These are phyloP conservation scores for Persicaria tinctoria DNA, from an alignment of 148 eudicot species.

Conservation along the genomic window DNA sequence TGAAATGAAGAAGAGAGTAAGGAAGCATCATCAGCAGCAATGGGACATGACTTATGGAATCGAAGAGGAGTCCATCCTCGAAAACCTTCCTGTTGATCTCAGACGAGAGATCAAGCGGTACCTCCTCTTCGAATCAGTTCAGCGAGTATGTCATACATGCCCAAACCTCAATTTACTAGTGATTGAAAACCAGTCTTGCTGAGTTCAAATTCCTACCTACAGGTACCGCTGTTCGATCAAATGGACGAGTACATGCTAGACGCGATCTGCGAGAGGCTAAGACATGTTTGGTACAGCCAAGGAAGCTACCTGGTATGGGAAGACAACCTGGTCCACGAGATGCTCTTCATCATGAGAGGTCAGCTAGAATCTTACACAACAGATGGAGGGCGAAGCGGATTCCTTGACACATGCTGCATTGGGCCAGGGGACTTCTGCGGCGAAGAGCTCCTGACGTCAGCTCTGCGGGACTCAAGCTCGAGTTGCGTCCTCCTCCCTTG, in stretches of 20 bases:
- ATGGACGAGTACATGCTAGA: conserved; percentile 58
- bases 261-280: conserved; percentile 57
- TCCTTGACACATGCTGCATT: conserved; percentile 39
- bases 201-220: no score
- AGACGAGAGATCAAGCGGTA: conserved; percentile 65
- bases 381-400: conserved; percentile 58
- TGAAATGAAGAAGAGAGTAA: conserved; percentile 40
- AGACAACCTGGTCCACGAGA: conserved; percentile 57
- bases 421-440: conserved; percentile 61
- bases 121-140: conserved; percentile 56
- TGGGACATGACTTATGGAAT: conserved; percentile 67
- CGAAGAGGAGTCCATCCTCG: conserved; percentile 52
- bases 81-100: conserved; percentile 55
- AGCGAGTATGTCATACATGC: conserved; percentile 53
- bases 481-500: conserved; percentile 39
- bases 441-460: conserved; percentile 63
- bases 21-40: conserved; percentile 44
- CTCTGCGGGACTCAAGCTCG: conserved; percentile 23
- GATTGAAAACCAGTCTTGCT: no score
- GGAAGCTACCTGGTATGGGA: conserved; percentile 57
- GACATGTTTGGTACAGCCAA: conserved; percentile 42
- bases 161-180: neutral
- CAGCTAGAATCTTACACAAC: conserved; percentile 56
- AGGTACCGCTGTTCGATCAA: conserved; percentile 64
- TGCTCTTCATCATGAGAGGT: conserved; percentile 59